These are phyloP conservation scores for Juglanconis sp. DNA, from an alignment of 2,329 filamentous ascomycete species.

Conservation along the genomic window DNA sequence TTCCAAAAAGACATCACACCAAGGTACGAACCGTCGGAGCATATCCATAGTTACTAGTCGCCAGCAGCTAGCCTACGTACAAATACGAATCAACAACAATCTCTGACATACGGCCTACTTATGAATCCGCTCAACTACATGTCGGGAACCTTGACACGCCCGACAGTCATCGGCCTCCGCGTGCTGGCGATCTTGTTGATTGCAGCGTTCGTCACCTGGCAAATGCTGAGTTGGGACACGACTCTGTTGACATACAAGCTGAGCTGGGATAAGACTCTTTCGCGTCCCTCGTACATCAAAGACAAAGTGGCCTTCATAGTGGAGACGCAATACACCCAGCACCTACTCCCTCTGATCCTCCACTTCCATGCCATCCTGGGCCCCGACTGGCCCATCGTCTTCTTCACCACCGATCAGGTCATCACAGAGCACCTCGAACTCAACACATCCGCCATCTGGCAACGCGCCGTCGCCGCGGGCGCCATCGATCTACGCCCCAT, in stretches of 20 bases:
- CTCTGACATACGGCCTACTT: background rate
- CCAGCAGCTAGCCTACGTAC: too few species aligned
- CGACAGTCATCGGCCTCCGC: background rate
- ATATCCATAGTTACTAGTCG: too few species aligned
- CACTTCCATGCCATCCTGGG: constrained; percentile 8
- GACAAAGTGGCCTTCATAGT: constrained; percentile 7
- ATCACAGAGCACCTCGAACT: background rate
- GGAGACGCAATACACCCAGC: constrained; percentile 4
- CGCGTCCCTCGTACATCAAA: background rate
- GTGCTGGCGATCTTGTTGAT: background rate
- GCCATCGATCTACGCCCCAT: background rate
- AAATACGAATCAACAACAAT: background rate
- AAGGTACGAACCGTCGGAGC: too few species aligned
- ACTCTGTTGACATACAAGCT: background rate
- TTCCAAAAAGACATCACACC: too few species aligned
- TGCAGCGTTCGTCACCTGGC: background rate
- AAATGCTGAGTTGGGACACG: background rate
- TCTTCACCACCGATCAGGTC: constrained; percentile 3
- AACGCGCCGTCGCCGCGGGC: background rate
- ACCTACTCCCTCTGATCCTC: constrained; percentile 3
- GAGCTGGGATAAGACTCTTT: background rate
- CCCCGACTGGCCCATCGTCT: constrained; percentile 12
- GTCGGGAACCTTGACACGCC: background rate
- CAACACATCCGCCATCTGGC: background rate
- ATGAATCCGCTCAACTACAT: background rate